phyloP scores from a whole-genome alignment of 1,284 basidiomycete species.

The Neonothopanus nambi region DNA sequence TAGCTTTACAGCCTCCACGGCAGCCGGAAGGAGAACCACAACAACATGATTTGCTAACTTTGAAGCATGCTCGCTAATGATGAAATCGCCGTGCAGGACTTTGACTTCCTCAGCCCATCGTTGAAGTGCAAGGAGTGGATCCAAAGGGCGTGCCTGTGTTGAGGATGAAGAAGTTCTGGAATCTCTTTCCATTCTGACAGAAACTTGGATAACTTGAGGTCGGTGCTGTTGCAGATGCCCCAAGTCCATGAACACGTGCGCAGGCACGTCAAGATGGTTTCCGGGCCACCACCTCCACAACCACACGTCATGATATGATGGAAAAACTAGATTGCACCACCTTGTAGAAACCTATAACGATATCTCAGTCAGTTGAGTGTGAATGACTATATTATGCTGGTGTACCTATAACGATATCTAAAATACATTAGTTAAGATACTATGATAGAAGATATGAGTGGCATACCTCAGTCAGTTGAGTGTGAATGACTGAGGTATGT shows the following conservation, averaged over 20 bases:
- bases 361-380: no score
- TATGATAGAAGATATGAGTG: no score
- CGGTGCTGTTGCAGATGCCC: constrained; percentile 50
- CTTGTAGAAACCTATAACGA: no score
- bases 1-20: constrained; percentile 61
- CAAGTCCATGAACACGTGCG: constrained; percentile 57
- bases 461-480: no score
- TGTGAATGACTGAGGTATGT: no score
- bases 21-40: constrained; percentile 81
- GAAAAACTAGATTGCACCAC: constrained; percentile 80
- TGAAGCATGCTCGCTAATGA: constrained; percentile 64
- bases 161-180: constrained; percentile 49
- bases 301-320: constrained; percentile 74
- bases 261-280: constrained; percentile 72
- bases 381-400: no score
- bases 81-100: constrained; percentile 76
- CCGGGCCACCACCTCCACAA: constrained; percentile 50
- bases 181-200: constrained; percentile 62
- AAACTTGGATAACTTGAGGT: constrained; percentile 47
- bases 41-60: constrained; percentile 76
- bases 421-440: no score
- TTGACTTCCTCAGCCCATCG: constrained; percentile 91
- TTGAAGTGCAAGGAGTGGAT: constrained; percentile 80
- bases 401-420: no score
- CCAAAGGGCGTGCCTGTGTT: constrained; percentile 59